A percentile compares a stretch with the other conserved stretches of the same genome.
phyloP scores from a whole-genome alignment of 257 asterid genomes.

The Parsonsia alboflavescens region DNA sequence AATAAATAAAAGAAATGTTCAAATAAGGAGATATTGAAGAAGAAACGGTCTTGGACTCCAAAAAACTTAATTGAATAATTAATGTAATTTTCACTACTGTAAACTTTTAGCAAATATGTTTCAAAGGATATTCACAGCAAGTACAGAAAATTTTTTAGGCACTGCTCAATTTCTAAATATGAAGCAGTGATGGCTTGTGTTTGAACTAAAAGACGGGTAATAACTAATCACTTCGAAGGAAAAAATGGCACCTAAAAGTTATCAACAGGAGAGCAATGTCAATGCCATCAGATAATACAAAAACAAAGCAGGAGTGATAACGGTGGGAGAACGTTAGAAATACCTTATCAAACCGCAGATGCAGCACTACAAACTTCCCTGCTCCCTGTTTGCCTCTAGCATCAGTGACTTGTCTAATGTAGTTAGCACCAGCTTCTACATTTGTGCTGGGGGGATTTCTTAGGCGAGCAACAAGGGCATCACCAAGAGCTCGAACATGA shows the following conservation, averaged over 20 bases:
- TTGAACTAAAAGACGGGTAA: neutral
- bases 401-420: slow-evolving; percentile 39
- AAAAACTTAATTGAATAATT: neutral
- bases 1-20: neutral
- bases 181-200: neutral
- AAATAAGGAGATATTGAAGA: neutral
- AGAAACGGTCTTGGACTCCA: neutral
- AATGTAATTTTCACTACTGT: neutral
- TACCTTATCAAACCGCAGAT: slow-evolving; percentile 98
- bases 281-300: neutral
- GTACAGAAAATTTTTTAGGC: neutral
- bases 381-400: slow-evolving; percentile 34
- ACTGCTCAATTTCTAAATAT: neutral
- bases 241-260: neutral
- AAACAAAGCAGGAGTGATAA: neutral
- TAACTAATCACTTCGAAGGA: neutral
- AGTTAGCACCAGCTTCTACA: slow-evolving; percentile 34
- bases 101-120: neutral
- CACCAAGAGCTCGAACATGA: slow-evolving; percentile 81
- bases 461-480: slow-evolving; percentile 76
- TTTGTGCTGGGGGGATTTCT: slow-evolving; percentile 42
- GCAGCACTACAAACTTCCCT: slow-evolving; percentile 83
- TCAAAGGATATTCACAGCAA: neutral
- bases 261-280: neutral
- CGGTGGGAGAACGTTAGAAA: neutral